Evolutionary conservation across 164 flowering plant species (phyloP), one percentile per base, ranked within the genome.

Genomic region (Magnolia changhungtana): DNA sequence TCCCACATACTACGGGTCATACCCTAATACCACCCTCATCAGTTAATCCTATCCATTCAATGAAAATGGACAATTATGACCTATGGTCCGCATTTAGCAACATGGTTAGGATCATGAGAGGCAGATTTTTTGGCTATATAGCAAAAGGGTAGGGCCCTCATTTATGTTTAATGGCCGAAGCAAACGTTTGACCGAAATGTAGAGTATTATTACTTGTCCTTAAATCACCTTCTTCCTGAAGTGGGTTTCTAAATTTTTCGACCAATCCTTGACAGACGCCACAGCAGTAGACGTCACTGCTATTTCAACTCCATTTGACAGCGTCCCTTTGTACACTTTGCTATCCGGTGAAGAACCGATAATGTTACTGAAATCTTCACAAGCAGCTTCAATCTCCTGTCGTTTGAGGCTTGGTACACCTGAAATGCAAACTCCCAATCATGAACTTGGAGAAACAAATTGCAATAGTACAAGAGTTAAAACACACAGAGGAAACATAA

Each of bases 291-390:
- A 88, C 58, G 83, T 77, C 58, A 90, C 97, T 69, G 93, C 93
- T 72, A 92, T 90, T 80, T 92, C 97, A 72, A 89, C 92, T 72
- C 97, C 97, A 84, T 89, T 92, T 9, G 94, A 92, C 45, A 89
- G 86, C 65, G 93, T 92, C 24, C 97, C 97, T 79, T 92, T 92
- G 72, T 87, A 92, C 29, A 90, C 76, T 3, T 84, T 89, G 63
- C 91, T 86, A 67, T 86, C 88, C 19, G 85, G 75, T 52, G 82
- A 76, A 74, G 88, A 80, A 45, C 88, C 95, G 75, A 92, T 89
- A 74, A 92, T 86, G 67, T 91, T 92, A 72, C 97, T 92, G 83
- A 92, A 92, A 85, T 92, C 97, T 78, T 92, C 97, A 81, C 95
- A 92, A 18, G 97, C 97, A 73, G 86, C 79, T 83, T 87, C 92